Percentiles rank a stretch among this genome's conserved stretches.
Conservation (phyloP, 2,329 filamentous ascomycete genomes). For the Colletotrichum costaricense region DNA sequence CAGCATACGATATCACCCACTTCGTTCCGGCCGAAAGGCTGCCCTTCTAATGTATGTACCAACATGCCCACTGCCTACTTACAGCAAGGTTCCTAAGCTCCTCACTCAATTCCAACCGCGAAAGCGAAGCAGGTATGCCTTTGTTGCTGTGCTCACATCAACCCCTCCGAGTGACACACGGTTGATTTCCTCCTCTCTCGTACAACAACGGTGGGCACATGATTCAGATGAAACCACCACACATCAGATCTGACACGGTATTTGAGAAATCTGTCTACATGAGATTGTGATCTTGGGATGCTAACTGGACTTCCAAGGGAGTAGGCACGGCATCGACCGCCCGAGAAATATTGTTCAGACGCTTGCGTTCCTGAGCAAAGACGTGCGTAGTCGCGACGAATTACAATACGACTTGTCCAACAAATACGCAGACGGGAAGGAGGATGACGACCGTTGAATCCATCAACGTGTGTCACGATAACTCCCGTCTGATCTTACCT, state of each 20-base stretch:
- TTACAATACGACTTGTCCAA: neutral
- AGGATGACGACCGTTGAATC: neutral
- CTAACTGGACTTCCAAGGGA: neutral
- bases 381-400: neutral
- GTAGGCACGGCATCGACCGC: neutral
- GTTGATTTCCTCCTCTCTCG: neutral
- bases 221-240: conserved; percentile 26
- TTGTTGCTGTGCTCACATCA: neutral
- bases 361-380: neutral
- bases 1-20: too few species aligned
- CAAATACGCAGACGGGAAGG: neutral
- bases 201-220: neutral
- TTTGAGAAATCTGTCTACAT: conserved; percentile 6
- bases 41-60: too few species aligned
- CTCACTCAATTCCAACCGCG: neutral
- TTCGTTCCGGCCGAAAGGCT: too few species aligned
- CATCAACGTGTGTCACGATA: neutral
- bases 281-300: neutral
- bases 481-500: conserved; percentile 8
- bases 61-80: too few species aligned
- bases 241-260: conserved; percentile 13
- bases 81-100: too few species aligned
- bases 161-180: conserved; percentile 18
- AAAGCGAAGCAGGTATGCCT: neutral
- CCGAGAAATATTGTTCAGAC: neutral